A percentile compares a stretch with the other conserved stretches of the same genome.
Conservation (phyloP, 225 moss, liverwort and hornwort species). For the Thuidium tamariscinum region DNA sequence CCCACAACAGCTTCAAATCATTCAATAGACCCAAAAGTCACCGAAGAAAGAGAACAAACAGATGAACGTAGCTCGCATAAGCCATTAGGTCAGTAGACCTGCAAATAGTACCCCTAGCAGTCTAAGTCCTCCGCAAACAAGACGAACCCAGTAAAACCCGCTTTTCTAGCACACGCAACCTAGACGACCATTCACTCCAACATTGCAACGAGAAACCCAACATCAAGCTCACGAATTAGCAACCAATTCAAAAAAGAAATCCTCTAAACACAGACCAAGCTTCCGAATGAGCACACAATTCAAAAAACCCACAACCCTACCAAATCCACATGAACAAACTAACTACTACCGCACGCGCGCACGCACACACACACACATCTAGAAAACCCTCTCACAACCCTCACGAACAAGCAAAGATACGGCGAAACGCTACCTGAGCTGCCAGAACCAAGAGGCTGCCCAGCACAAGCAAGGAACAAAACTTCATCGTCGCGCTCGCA, state of each 20-base stretch:
- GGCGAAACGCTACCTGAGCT: slow-evolving; percentile 5
- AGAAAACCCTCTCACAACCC: background rate
- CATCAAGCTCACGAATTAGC: background rate
- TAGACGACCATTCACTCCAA: background rate
- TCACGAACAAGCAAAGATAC: background rate
- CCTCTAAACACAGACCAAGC: background rate
- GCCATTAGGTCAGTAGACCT: background rate
- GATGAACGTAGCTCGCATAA: background rate
- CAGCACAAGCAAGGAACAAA: background rate
- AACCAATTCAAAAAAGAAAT: background rate
- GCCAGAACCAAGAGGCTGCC: background rate
- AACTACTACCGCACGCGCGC: no score
- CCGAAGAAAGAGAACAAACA: background rate
- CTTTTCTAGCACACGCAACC: background rate
- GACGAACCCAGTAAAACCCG: background rate
- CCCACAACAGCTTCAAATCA: background rate
- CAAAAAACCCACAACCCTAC: background rate
- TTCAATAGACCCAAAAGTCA: background rate
- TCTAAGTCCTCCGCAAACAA: background rate
- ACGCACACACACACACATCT: background rate
- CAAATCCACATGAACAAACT: background rate
- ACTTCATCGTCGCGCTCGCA: background rate
- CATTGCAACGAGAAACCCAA: background rate
- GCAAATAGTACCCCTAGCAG: background rate
- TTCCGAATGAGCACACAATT: background rate